phyloP scores from a whole-genome alignment of 2,329 filamentous ascomycete species.

The Escovopsis sp. region DNA sequence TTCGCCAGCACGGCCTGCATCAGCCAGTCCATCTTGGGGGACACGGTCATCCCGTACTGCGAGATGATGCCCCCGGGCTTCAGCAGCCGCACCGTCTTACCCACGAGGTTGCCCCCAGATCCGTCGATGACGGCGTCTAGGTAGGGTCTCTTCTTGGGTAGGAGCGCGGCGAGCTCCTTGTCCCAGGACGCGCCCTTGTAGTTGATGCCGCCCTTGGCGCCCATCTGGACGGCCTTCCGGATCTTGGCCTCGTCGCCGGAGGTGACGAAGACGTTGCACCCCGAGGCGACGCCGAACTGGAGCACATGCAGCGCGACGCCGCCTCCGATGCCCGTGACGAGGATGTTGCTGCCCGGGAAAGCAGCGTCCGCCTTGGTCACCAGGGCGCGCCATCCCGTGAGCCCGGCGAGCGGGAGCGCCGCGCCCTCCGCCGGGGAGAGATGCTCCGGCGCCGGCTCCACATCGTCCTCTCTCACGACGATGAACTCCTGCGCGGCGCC shows the following conservation, averaged over 20 bases:
- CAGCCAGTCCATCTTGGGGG: conserved; percentile 71
- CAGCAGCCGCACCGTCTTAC: conserved; percentile 50
- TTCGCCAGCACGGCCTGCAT: conserved; percentile 81
- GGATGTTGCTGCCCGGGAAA: conserved; percentile 52
- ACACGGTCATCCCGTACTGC: conserved; percentile 81
- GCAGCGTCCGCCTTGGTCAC: conserved; percentile 61
- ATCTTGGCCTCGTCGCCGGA: conserved; percentile 65
- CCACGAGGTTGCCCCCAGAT: conserved; percentile 73
- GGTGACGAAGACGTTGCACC: conserved; percentile 69
- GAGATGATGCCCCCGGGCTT: conserved; percentile 74
- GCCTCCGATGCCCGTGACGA: conserved; percentile 85
- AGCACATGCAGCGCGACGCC: conserved; percentile 76
- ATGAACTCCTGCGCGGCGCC: conserved; percentile 67
- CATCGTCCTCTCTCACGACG: conserved; percentile 51
- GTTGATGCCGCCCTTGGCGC: conserved; percentile 66
- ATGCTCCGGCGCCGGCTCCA: conserved; percentile 63
- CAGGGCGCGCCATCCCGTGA: conserved; percentile 80
- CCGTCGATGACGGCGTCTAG: conserved; percentile 83
- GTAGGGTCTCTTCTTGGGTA: conserved; percentile 51
- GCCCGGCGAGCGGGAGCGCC: conserved; percentile 67
- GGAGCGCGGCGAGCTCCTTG: conserved; percentile 47
- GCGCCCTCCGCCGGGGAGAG: conserved; percentile 62
- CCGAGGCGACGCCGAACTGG: conserved; percentile 61
- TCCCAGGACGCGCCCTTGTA: conserved; percentile 77
- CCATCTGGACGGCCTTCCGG: conserved; percentile 52